Base-by-base conservation (phyloP, 169 alveolate species). In the Eimeria maxima region DNA sequence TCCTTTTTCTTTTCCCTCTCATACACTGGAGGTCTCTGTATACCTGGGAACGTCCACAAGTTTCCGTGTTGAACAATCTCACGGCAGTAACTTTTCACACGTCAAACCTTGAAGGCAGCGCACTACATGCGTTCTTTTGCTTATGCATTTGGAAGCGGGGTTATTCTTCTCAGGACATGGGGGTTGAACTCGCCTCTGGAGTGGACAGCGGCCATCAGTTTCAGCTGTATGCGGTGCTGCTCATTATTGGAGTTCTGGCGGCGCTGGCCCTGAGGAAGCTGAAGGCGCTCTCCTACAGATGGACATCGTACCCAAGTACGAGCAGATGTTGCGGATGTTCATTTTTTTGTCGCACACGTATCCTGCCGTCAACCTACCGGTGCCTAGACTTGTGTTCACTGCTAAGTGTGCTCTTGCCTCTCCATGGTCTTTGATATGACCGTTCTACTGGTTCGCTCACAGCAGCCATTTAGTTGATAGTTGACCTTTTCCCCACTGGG, bases 231-330 rank as follows among this genome's bases (percentile, higher is more conserved):
- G 63, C 50, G 57, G 14, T 87, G 60, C 45, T 87, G 63, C 93
- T 87, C 22, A 10, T 87, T 24, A 29, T 87, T 65, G 93, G 93
- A 6, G 81, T 50, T 55, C 13, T 63, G 67, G 47, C 81, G 93
- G 80, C 93, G 20, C 24, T 87, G 42, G 93, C 67, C 24, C 93
- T 87, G 24, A 45, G 93, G 45, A 87, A 42, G 45, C 60, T 87
- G 83, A 87, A 60, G 78, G 93, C 93, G 10, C 18, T 60, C 47
- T 87, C 93, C 22, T 87, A 87, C 93, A 57, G 93, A 57, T 53
- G 93, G 80, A 87, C 83, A 2, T 87, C 71, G 4, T 87, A 63
- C 45, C 93, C 93, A 57, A 63, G 93, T 87, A 65, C 67, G 33
- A 53, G 53, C 60, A n/a, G 42, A n/a, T 10, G 8, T 3, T 78